phyloP scores from a whole-genome alignment of 2,329 filamentous ascomycete genomes.

The Penicillium verrucosum region DNA sequence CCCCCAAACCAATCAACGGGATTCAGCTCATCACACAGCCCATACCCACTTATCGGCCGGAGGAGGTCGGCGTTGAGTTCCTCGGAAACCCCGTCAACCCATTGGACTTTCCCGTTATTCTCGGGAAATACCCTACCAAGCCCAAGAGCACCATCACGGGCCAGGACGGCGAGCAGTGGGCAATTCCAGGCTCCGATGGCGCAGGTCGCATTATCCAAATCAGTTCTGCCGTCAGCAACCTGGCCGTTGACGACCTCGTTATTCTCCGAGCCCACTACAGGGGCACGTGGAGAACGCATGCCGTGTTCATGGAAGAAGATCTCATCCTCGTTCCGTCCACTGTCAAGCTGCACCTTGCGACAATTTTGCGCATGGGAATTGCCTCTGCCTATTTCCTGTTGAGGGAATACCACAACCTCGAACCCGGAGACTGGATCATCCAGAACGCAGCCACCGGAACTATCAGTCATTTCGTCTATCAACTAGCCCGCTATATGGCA shows the following conservation, averaged over 20 bases:
- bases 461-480: neutral
- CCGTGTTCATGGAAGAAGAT: neutral
- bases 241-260: neutral
- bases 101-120: neutral
- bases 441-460: neutral
- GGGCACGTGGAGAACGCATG: neutral
- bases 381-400: neutral
- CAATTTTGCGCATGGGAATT: neutral
- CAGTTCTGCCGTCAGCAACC: neutral
- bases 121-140: neutral
- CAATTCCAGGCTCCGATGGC: neutral
- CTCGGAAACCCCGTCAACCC: neutral
- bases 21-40: neutral
- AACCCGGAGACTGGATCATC: neutral
- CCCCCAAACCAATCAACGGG: neutral
- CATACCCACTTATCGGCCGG: neutral
- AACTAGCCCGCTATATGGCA: neutral
- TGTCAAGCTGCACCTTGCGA: neutral
- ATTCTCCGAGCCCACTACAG: neutral
- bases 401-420: neutral
- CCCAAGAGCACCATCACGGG: neutral
- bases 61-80: neutral
- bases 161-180: neutral
- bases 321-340: neutral
- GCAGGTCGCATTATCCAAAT: neutral